These are phyloP conservation scores for Penicillium hordei DNA, from an alignment of 2,329 filamentous ascomycete genomes.

Conservation along the genomic window DNA sequence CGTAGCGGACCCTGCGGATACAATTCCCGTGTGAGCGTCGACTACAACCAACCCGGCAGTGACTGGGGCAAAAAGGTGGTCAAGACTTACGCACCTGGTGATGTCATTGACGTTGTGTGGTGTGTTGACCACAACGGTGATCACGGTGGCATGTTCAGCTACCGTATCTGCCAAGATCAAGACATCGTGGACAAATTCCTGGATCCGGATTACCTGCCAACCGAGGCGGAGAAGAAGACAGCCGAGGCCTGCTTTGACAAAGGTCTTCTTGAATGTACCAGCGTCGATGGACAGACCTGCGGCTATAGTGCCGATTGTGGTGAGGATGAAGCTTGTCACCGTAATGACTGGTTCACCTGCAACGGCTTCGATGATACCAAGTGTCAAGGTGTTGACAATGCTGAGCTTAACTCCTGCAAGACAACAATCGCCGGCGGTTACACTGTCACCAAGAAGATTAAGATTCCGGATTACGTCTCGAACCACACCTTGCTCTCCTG, in stretches of 20 bases:
- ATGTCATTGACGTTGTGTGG: conserved; percentile 54
- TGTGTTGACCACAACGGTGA: conserved; percentile 59
- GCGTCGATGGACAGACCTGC: conserved; percentile 53
- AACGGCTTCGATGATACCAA: conserved; percentile 23
- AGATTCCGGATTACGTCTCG: conserved; percentile 50
- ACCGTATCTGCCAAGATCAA: conserved; percentile 56
- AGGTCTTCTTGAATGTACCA: conserved; percentile 51
- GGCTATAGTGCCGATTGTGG: conserved; percentile 52
- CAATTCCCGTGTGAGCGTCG: conserved; percentile 54
- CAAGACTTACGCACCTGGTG: conserved; percentile 48
- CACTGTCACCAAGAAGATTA: conserved; percentile 54
- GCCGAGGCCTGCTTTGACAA: conserved; percentile 55
- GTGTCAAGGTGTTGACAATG: conserved; percentile 50
- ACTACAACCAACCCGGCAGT: conserved; percentile 52
- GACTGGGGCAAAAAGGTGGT: conserved; percentile 50
- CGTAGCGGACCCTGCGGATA: conserved; percentile 55
- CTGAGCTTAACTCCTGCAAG: conserved; percentile 47
- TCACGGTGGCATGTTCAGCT: conserved; percentile 58
- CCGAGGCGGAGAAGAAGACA: conserved; percentile 53
- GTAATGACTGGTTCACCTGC: conserved; percentile 59
- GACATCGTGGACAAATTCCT: conserved; percentile 53
- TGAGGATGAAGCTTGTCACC: conserved; percentile 46
- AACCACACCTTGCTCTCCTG: conserved; percentile 55
- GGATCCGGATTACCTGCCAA: conserved; percentile 50
- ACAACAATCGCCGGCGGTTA: conserved; percentile 57